These are phyloP conservation scores for Colletotrichum sp. DNA, from an alignment of 2,329 filamentous ascomycete genomes.

Conservation along the genomic window DNA sequence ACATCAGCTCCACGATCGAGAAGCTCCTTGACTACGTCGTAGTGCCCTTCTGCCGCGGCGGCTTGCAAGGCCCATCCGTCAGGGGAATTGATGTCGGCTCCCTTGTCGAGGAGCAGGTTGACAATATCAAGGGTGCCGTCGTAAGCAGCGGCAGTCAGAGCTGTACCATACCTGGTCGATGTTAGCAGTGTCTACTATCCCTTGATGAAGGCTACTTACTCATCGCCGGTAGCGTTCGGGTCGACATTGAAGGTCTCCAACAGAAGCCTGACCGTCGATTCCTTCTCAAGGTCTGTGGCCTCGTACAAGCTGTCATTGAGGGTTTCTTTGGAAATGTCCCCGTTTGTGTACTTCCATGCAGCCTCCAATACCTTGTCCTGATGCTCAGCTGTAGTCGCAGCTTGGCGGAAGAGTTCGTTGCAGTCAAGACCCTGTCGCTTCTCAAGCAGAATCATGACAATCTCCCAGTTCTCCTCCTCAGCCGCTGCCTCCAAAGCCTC, in stretches of 20 bases:
- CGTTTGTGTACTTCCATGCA: constrained; percentile 41
- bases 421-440: constrained; percentile 35
- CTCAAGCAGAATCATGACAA: constrained; percentile 38
- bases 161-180: constrained; percentile 34
- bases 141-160: constrained; percentile 42
- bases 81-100: constrained; percentile 29
- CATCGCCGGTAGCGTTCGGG: constrained; percentile 41
- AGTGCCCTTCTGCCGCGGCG: constrained; percentile 38
- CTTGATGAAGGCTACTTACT: constrained; percentile 30
- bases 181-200: not conserved
- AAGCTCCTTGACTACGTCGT: constrained; percentile 37
- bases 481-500: constrained; percentile 36
- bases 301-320: constrained; percentile 40
- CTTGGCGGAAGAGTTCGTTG: constrained; percentile 36
- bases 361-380: constrained; percentile 39
- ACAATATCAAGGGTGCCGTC: constrained; percentile 34
- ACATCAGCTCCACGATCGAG: constrained; percentile 34
- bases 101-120: constrained; percentile 13
- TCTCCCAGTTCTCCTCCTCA: constrained; percentile 40
- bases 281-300: constrained; percentile 43
- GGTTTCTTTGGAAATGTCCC: constrained; percentile 33
- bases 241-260: constrained; percentile 36
- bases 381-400: constrained; percentile 35
- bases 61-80: constrained; percentile 43
- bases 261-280: constrained; percentile 39